phyloP scores from a whole-genome alignment of 108 stramenopile genomes.

The Pelagomonas calceolata region DNA sequence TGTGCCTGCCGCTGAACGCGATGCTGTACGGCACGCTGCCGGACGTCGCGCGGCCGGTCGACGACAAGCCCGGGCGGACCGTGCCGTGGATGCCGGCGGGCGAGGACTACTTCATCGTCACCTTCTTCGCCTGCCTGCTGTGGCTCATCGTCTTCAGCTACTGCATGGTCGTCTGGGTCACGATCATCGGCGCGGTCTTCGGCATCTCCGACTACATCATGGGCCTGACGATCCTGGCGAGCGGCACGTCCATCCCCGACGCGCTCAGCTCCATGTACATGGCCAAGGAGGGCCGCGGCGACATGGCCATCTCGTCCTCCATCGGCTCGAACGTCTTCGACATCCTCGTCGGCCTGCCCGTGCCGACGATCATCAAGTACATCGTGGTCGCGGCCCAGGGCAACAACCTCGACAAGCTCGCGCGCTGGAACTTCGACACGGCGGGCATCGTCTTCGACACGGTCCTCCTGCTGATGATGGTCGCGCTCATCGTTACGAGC shows the following conservation, averaged over 20 bases:
- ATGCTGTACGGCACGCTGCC: not conserved
- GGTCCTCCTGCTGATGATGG: constrained; percentile 12
- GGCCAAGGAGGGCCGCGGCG: constrained; percentile 3
- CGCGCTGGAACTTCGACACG: not conserved
- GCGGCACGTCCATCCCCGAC: constrained; percentile 53
- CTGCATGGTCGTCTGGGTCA: constrained; percentile 36
- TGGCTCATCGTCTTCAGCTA: constrained; percentile 37
- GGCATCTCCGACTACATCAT: constrained; percentile 55
- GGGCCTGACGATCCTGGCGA: constrained; percentile 64
- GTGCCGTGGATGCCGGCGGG: constrained; percentile 11
- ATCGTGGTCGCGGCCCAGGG: not conserved
- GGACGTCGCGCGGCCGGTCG: constrained; percentile 1
- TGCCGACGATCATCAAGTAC: constrained; percentile 6
- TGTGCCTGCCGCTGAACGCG: not conserved
- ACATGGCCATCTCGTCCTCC: constrained; percentile 16
- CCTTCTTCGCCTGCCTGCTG: constrained; percentile 34
- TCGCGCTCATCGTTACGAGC: constrained; percentile 4
- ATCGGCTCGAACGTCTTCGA: constrained; percentile 19
- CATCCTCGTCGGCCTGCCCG: constrained; percentile 14
- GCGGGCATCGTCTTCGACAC: constrained; percentile 7
- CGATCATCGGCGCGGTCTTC: constrained; percentile 13
- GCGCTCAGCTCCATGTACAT: constrained; percentile 11
- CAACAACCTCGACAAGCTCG: constrained; percentile 4
- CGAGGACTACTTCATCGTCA: constrained; percentile 22
- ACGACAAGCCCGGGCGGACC: constrained; percentile 1